phyloP scores from a whole-genome alignment of 2,329 filamentous ascomycete species.

The Bipolaris gigantea region DNA sequence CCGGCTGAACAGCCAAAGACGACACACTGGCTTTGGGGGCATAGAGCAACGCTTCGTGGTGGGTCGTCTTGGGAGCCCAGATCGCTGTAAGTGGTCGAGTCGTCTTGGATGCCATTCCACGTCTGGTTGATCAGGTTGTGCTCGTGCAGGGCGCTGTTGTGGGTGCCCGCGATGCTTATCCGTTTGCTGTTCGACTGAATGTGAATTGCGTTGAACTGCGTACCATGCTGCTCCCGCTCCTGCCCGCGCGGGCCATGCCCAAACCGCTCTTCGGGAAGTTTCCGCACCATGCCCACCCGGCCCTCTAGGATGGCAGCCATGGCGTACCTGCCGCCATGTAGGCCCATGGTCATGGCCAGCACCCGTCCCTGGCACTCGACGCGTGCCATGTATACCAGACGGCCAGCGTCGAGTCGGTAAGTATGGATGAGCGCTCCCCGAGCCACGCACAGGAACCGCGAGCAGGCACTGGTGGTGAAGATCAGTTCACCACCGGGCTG shows the following conservation, averaged over 20 bases:
- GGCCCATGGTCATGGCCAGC: slow-evolving; percentile 65
- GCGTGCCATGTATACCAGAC: slow-evolving; percentile 53
- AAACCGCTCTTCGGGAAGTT: slow-evolving; percentile 37
- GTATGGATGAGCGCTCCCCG: slow-evolving; percentile 59
- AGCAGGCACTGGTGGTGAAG: slow-evolving; percentile 61
- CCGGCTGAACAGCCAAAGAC: slow-evolving; percentile 66
- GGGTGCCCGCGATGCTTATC: slow-evolving; percentile 24
- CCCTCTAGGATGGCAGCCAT: slow-evolving; percentile 63
- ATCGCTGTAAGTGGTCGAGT: slow-evolving; percentile 52
- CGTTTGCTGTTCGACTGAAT: slow-evolving; percentile 30
- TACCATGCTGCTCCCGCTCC: slow-evolving; percentile 4
- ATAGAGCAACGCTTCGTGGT: slow-evolving; percentile 66
- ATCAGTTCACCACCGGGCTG: slow-evolving; percentile 37
- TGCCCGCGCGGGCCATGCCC: neutral
- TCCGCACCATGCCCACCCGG: slow-evolving; percentile 63
- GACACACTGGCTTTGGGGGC: slow-evolving; percentile 65
- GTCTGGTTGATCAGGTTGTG: slow-evolving; percentile 35
- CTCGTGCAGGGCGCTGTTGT: slow-evolving; percentile 24
- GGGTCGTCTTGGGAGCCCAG: slow-evolving; percentile 64
- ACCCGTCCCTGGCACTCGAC: slow-evolving; percentile 61
- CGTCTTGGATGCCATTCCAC: slow-evolving; percentile 37
- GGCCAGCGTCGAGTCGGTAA: slow-evolving; percentile 51
- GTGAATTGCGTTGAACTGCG: slow-evolving; percentile 31
- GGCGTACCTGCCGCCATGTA: slow-evolving; percentile 57
- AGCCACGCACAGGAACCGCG: slow-evolving; percentile 60